A percentile compares a stretch with the other conserved stretches of the same genome.
These are phyloP conservation scores for Magnolia kwangsiensis DNA, from an alignment of 164 flowering plant species.

Conservation along the genomic window DNA sequence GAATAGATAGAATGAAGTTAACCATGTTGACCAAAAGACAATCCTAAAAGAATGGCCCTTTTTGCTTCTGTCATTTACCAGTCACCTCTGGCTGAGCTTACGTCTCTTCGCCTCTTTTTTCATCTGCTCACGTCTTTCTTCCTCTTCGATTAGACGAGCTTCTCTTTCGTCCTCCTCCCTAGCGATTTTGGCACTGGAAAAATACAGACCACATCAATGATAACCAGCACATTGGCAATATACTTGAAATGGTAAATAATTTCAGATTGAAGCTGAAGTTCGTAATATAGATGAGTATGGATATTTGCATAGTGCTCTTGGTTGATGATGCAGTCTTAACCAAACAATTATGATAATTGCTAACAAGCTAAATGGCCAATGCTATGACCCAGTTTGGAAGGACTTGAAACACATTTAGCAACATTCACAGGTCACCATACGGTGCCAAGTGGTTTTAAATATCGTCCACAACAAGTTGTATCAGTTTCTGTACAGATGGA, in stretches of 20 bases:
- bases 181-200: slow-evolving; percentile 61
- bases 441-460: too few relatives aligned
- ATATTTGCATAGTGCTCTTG: neutral
- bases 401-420: too few relatives aligned
- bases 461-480: too few relatives aligned
- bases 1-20: neutral
- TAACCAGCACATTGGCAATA: neutral
- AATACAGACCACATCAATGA: neutral
- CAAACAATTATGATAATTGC: too few relatives aligned
- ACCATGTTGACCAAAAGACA: neutral
- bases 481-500: too few relatives aligned
- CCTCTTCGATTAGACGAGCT: slow-evolving; percentile 62
- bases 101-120: slow-evolving; percentile 59
- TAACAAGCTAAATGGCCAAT: too few relatives aligned
- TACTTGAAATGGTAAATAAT: neutral
- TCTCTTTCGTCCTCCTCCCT: slow-evolving; percentile 71
- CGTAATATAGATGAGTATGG: neutral
- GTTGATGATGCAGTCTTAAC: neutral
- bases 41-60: neutral
- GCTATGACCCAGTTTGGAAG: too few relatives aligned
- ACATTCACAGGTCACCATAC: too few relatives aligned
- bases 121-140: slow-evolving; percentile 55
- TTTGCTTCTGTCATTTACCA: neutral
- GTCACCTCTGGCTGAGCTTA: slow-evolving; percentile 35
- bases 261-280: neutral